Conservation (phyloP, 1,284 basidiomycete species). For the Gomphus sp. region DNA sequence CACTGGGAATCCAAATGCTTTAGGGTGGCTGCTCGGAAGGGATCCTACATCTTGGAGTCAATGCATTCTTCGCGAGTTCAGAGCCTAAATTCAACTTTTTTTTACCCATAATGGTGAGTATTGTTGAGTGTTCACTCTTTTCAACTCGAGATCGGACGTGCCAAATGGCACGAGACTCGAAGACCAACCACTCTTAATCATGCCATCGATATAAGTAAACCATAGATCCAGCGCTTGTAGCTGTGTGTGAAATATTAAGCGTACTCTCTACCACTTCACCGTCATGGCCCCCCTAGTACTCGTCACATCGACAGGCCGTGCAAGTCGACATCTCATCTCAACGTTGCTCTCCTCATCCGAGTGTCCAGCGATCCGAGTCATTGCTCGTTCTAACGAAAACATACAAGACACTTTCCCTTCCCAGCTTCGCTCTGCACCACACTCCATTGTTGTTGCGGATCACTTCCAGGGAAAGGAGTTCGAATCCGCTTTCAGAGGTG, state of each 20-base stretch:
- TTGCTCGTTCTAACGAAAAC: conserved; percentile 1
- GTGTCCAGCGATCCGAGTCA: conserved; percentile 6
- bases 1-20: conserved; percentile 22
- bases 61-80: not conserved
- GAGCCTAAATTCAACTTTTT: not conserved
- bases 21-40: conserved; percentile 23
- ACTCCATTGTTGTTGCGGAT: conserved; percentile 21
- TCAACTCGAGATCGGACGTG: not conserved
- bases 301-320: conserved; percentile 2
- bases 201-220: not conserved
- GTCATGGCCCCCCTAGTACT: not conserved
- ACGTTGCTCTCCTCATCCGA: not conserved
- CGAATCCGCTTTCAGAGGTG: conserved; percentile 18
- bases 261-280: not conserved
- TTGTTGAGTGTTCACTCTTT: not conserved
- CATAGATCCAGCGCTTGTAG: not conserved
- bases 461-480: conserved; percentile 21
- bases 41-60: conserved; percentile 18
- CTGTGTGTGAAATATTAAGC: not conserved
- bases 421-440: not conserved
- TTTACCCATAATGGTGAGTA: not conserved
- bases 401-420: not conserved
- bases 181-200: not conserved
- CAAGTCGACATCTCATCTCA: conserved; percentile 4
- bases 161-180: not conserved